Percentiles rank a stretch among this genome's conserved stretches.
Evolutionary conservation across 352 stramenopile genomes (phyloP).

Genomic region (Stramenopiles sp.): DNA sequence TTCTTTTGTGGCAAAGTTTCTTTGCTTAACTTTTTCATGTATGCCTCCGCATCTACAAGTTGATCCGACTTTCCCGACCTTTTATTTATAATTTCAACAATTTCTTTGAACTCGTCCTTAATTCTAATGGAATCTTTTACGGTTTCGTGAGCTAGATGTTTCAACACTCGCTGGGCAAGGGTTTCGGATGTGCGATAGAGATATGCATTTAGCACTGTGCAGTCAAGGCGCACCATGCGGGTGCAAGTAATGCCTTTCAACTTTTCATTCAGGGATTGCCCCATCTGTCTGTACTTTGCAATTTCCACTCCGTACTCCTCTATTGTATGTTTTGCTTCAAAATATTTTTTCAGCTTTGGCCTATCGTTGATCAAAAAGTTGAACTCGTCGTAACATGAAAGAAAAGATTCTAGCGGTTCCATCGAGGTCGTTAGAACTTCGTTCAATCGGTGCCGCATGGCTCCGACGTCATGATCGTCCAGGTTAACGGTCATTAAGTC

Average conservation of each 20-base stretch:
- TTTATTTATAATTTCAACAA: neutral
- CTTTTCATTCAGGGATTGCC: neutral
- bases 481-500: no score
- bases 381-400: neutral
- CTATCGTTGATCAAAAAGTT: neutral
- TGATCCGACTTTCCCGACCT: neutral
- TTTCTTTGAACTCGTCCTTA: neutral
- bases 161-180: neutral
- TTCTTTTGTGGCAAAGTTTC: neutral
- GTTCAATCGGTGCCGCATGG: neutral
- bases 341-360: neutral
- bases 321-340: neutral
- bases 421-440: neutral
- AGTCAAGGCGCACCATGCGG: neutral
- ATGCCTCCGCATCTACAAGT: neutral
- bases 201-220: neutral
- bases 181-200: neutral
- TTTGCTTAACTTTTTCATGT: neutral
- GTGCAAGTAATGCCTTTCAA: neutral
- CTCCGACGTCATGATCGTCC: neutral
- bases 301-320: neutral
- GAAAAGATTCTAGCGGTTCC: neutral
- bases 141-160: neutral
- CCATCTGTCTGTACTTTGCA: neutral
- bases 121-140: neutral